phyloP scores from a whole-genome alignment of 2,329 filamentous ascomycete genomes.

The Colletotrichum tamarilloi region DNA sequence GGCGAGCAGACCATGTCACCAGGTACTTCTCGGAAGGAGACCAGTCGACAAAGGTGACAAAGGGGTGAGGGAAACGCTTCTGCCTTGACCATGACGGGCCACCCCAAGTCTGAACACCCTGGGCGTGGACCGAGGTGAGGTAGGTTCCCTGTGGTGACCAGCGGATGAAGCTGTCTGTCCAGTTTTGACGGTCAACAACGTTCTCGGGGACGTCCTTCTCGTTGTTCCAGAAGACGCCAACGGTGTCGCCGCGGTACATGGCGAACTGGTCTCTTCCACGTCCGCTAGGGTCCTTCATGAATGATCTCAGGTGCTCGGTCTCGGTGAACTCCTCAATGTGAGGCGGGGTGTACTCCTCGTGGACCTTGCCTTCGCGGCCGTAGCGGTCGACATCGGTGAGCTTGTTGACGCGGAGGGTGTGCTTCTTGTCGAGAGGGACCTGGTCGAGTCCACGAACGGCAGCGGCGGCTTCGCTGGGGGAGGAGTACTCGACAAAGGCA shows the following conservation, averaged over 20 bases:
- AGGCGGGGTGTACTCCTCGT: conserved; percentile 89
- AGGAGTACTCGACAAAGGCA: conserved; percentile 96
- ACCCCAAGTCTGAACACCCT: conserved; percentile 98
- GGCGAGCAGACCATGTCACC: conserved; percentile 95
- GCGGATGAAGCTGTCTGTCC: conserved; percentile 98
- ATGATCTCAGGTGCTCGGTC: conserved; percentile 95
- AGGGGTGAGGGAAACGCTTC: conserved; percentile 93
- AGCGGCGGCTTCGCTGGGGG: conserved; percentile 87
- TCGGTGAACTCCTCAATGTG: conserved; percentile 86
- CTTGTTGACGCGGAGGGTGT: conserved; percentile 96
- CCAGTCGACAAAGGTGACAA: conserved; percentile 95
- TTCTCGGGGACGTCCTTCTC: conserved; percentile 90
- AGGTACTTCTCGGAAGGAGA: conserved; percentile 93
- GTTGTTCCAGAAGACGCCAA: conserved; percentile 98
- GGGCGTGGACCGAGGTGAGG: conserved; percentile 92
- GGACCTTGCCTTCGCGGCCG: conserved; percentile 90
- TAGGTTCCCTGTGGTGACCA: conserved; percentile 97
- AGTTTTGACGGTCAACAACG: conserved; percentile 91
- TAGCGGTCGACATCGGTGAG: conserved; percentile 97
- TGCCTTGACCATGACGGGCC: conserved; percentile 89
- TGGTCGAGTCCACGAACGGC: conserved; percentile 90
- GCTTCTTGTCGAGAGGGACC: conserved; percentile 93
- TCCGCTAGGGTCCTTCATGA: conserved; percentile 82
- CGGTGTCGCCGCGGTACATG: conserved; percentile 91
- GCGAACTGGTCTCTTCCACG: conserved; percentile 95